Evolutionary conservation across 2,329 filamentous ascomycete species (phyloP), one percentile per base, ranked within the genome.

Genomic region (Neospermospora avenae): DNA sequence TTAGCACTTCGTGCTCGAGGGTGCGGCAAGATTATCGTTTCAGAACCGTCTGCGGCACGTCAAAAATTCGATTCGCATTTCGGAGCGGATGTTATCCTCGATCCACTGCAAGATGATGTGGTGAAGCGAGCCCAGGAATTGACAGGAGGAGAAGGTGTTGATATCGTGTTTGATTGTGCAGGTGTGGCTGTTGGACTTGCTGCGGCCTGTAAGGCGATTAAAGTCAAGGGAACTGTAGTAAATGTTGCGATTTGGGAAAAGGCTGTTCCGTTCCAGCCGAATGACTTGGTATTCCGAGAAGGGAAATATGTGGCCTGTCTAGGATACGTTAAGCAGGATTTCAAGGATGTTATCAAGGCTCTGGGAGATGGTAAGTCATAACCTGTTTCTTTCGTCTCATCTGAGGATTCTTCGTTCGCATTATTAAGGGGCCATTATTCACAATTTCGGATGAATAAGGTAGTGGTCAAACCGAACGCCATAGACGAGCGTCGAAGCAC

Each of bases 201-300:
- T 16, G 69, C 61, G 65, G 83, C 73, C 65, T 82, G 78, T 42
- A 71, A 77, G 20, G 77, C 80, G 0, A 79, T 84, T 2, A 76
- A 78, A 52, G 76, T 78, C 0, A 76, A 80, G 37, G 85, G 84
- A 0, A 82, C 81, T 0, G 77, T 88, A 0, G 78, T 88, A 2
- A 88, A 88, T 62, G 78, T 88, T n/a, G 83, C 85, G 0, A 82
- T 88, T 3, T 87, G 83, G 83, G 83, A 85, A 67, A 82, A 78
- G 56, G 74, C 75, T 6, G 76, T 84, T 3, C 75, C 77, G 0
- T 79, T 86, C 55, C 74, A 81, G 34, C 78, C 81, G 0, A 84
- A 84, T 64, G 77, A 79, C 65, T 65, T 85, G 31, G 77, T 84
- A 4, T 79, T 80, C 55, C 76, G 76, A 6, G 82, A 85, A 69